A percentile compares a stretch with the other conserved stretches of the same genome.
Evolutionary conservation across 345 rosid genomes (phyloP).

Genomic region (Rhodamnia rubescens): DNA sequence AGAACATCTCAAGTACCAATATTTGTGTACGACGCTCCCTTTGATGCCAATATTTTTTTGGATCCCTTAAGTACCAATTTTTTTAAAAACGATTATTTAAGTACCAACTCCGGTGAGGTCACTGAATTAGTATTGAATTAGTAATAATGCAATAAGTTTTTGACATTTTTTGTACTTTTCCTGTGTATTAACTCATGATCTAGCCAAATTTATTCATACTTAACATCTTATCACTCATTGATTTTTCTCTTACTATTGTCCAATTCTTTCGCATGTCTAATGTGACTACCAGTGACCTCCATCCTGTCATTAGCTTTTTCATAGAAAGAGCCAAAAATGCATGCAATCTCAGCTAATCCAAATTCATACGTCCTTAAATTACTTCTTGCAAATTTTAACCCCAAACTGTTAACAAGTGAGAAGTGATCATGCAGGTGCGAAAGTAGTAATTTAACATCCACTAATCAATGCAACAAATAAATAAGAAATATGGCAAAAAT

Average conservation of each 20-base stretch:
- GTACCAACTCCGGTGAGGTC: too few species aligned
- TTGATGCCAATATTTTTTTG: too few species aligned
- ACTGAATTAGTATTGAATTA: too few species aligned
- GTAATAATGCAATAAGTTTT: too few species aligned
- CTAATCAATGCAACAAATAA: neutral
- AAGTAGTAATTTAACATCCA: neutral
- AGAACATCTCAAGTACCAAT: too few species aligned
- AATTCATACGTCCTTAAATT: too few species aligned
- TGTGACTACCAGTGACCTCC: neutral
- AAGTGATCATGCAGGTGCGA: neutral
- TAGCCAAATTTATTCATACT: neutral
- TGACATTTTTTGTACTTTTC: too few species aligned
- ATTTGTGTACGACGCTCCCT: too few species aligned
- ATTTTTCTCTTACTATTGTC: neutral
- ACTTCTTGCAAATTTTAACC: neutral
- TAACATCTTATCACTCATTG: neutral
- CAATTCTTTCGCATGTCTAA: neutral
- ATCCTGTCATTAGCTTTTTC: neutral
- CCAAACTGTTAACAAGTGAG: neutral
- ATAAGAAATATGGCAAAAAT: neutral
- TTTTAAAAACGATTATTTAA: too few species aligned
- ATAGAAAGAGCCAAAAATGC: neutral
- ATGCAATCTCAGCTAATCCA: neutral
- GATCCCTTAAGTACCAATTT: too few species aligned
- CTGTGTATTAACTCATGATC: neutral